Evolutionary conservation across 257 asterid genomes (phyloP).

Genomic region (Verbena officinalis): DNA sequence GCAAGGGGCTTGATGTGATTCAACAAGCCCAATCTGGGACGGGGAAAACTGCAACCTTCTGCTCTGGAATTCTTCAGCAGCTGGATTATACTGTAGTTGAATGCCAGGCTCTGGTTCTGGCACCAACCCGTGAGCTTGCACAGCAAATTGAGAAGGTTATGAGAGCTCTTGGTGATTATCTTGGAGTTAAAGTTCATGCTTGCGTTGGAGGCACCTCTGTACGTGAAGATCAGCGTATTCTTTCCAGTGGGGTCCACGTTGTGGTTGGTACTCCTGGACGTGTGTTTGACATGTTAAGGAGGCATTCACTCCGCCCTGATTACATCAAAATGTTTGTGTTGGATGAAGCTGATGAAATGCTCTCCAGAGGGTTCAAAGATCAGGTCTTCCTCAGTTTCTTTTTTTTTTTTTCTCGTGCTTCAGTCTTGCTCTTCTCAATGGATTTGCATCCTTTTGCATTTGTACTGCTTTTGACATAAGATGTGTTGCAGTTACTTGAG

Average conservation of each 20-base stretch:
- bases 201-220: slow-evolving; percentile 67
- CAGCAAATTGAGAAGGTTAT: slow-evolving; percentile 73
- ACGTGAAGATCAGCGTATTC: slow-evolving; percentile 65
- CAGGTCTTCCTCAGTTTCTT: slow-evolving; percentile 39
- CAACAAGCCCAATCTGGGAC: slow-evolving; percentile 75
- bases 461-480: too few relatives aligned
- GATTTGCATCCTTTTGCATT: neutral
- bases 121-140: slow-evolving; percentile 69
- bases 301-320: slow-evolving; percentile 62
- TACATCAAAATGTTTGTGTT: slow-evolving; percentile 65
- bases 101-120: slow-evolving; percentile 71
- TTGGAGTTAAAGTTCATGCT: slow-evolving; percentile 68
- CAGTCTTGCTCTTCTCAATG: neutral
- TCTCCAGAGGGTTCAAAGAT: slow-evolving; percentile 69
- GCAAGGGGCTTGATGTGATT: slow-evolving; percentile 63
- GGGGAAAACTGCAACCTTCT: slow-evolving; percentile 68
- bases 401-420: neutral
- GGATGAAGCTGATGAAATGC: slow-evolving; percentile 74
- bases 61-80: slow-evolving; percentile 72
- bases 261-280: slow-evolving; percentile 78
- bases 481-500: too few relatives aligned
- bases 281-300: slow-evolving; percentile 59
- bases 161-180: slow-evolving; percentile 69
- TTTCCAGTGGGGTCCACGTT: slow-evolving; percentile 65
- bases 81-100: slow-evolving; percentile 56